Percentiles rank a stretch among this genome's conserved stretches.
phyloP scores from a whole-genome alignment of 2,329 filamentous ascomycete genomes.

The Sarocladium brachiariae region DNA sequence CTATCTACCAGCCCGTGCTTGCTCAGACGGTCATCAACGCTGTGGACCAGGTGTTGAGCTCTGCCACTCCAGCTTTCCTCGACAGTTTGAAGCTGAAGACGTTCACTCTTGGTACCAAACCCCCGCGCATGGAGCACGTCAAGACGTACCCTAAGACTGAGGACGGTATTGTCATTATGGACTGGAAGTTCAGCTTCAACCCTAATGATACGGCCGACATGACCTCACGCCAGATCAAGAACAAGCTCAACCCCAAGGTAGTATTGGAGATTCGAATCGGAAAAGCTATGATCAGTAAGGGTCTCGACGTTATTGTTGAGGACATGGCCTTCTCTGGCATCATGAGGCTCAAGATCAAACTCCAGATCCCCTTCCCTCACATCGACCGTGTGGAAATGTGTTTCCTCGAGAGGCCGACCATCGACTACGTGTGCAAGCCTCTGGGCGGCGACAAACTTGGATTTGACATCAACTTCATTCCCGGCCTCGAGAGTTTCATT shows the following conservation, averaged over 20 bases:
- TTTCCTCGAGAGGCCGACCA: slow-evolving; percentile 80
- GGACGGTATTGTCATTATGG: slow-evolving; percentile 95
- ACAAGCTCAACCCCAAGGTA: slow-evolving; percentile 95
- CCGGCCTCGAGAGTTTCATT: slow-evolving; percentile 88
- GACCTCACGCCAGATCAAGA: slow-evolving; percentile 82
- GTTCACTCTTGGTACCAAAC: slow-evolving; percentile 91
- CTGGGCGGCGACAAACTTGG: slow-evolving; percentile 91
- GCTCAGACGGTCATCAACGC: slow-evolving; percentile 88
- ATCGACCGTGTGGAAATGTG: slow-evolving; percentile 92
- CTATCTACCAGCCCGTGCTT: slow-evolving; percentile 92
- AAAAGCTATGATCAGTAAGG: slow-evolving; percentile 95
- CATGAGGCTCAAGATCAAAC: slow-evolving; percentile 96
- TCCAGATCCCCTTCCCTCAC: slow-evolving; percentile 92
- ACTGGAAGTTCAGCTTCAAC: slow-evolving; percentile 99
- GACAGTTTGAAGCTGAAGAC: slow-evolving; percentile 91
- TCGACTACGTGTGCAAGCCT: slow-evolving; percentile 98
- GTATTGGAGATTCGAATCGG: slow-evolving; percentile 91
- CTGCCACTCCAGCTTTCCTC: slow-evolving; percentile 82
- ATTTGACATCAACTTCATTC: slow-evolving; percentile 99
- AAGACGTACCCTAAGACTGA: slow-evolving; percentile 96
- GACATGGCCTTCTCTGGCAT: slow-evolving; percentile 94
- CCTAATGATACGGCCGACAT: slow-evolving; percentile 91
- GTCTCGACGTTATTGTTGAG: slow-evolving; percentile 93
- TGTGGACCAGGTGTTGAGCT: slow-evolving; percentile 92
- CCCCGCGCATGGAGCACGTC: slow-evolving; percentile 92